These are phyloP conservation scores for Globisporangium perplexum DNA, from an alignment of 352 stramenopile genomes.

Conservation along the genomic window DNA sequence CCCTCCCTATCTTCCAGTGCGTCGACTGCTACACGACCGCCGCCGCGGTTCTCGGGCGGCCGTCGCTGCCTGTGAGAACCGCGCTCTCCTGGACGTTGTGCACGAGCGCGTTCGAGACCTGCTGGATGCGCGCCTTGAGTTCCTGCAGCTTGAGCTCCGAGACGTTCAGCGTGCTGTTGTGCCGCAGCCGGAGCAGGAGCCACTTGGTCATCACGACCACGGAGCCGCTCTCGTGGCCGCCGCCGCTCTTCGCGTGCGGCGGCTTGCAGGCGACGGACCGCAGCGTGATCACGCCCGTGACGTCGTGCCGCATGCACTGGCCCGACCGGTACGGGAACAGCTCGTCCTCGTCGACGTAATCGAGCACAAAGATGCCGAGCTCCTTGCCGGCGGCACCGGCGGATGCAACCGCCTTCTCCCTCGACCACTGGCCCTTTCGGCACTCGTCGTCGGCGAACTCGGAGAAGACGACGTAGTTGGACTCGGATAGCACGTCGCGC, in stretches of 20 bases:
- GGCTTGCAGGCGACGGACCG: constrained; percentile 6
- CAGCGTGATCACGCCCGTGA: constrained; percentile 16
- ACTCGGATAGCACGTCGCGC: constrained; percentile 13
- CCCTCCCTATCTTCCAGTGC: no score
- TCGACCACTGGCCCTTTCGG: constrained; percentile 7
- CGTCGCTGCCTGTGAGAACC: not conserved
- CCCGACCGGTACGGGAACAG: constrained; percentile 26
- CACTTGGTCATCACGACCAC: constrained; percentile 15
- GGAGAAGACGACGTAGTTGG: constrained; percentile 18
- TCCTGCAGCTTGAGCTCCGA: constrained; percentile 9
- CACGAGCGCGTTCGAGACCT: constrained; percentile 9
- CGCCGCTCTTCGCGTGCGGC: not conserved
- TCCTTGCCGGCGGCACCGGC: constrained; percentile 4
- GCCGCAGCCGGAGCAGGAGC: constrained; percentile 13
- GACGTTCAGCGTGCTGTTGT: constrained; percentile 12
- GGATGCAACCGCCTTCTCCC: not conserved
- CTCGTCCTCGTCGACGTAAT: constrained; percentile 30
- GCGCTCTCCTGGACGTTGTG: constrained; percentile 1
- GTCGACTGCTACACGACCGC: not conserved
- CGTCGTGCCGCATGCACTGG: constrained; percentile 25
- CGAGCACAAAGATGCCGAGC: constrained; percentile 18
- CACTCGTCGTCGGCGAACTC: constrained; percentile 9
- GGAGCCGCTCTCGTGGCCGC: constrained; percentile 1
- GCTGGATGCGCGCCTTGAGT: constrained; percentile 8
- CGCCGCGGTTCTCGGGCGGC: not conserved